Conservation (phyloP, 768 basidiomycete genomes). For the Lactifluus piperatus region DNA sequence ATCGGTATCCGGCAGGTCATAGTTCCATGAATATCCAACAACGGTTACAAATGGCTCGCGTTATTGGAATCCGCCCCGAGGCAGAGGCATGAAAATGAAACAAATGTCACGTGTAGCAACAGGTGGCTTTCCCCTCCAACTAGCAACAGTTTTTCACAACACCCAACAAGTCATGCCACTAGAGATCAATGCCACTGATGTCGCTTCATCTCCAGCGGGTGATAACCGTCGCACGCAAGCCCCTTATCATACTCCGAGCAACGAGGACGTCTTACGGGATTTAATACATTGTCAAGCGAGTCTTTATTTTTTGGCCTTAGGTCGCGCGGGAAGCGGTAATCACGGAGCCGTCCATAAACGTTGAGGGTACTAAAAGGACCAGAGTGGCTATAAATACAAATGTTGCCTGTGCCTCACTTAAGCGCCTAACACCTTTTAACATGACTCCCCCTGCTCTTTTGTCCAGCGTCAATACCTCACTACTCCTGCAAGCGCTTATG, state of each 20-base stretch:
- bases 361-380: constrained; percentile 2
- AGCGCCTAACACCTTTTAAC: constrained; percentile 8
- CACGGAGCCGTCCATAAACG: constrained; percentile 14
- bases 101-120: not conserved
- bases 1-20: constrained; percentile 11
- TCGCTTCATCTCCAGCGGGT: not conserved
- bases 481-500: constrained; percentile 13
- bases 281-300: constrained; percentile 13
- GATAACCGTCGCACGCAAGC: not conserved
- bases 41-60: not conserved
- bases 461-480: constrained; percentile 7
- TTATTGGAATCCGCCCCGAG: constrained; percentile 7
- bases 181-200: not conserved
- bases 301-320: constrained; percentile 5
- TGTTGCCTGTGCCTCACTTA: constrained; percentile 7
- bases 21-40: not conserved
- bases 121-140: not conserved
- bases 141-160: not conserved
- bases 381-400: constrained; percentile 15
- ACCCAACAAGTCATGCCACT: not conserved
- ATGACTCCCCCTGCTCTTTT: constrained; percentile 14
- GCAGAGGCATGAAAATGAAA: constrained; percentile 2
- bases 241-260: constrained; percentile 1
- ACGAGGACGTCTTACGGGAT: constrained; percentile 13
- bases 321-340: constrained; percentile 16